Base-by-base conservation (phyloP, 306 rosid species). In the Boehmeria nivea region DNA sequence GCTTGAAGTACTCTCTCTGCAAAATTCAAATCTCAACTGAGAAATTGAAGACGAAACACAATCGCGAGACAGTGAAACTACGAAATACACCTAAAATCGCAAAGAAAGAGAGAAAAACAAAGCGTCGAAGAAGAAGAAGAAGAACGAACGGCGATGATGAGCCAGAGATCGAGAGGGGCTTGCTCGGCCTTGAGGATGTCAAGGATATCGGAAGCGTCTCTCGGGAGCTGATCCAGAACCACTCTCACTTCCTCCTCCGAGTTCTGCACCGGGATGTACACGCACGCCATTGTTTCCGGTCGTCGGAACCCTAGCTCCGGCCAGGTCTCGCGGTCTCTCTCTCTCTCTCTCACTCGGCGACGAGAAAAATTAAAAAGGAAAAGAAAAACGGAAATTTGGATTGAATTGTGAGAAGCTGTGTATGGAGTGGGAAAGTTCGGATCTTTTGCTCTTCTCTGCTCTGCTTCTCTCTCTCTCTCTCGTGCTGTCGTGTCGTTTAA, bases 101-200 rank as follows among this genome's bases (percentile, higher is more conserved):
- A 31, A 6, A 10, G 8, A 51, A 3, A 33, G 3, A 45, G 43
- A 65, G 57, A 22, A 39, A 26, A 22, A 58, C 21, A 26, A 21
- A 18, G 17, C 40, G 9, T 12, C 6, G 4, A 54, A 11, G 48
- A 26, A 26, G 3, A 42, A n/a, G 55, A n/a, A 42, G 14, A 10
- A 65, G 19, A 57, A 69, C 80, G 31, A 58, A 93, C 96, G 82
- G 95, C 96, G 54, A 88, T 93, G 12, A 93, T 83, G 63, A 93
- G 96, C 99, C 96, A 88, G 68, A 93, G 95, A 81, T 93, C 96
- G 46, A 88, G 96, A 51, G 96, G 89, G 24, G 99, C 96, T 81
- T 93, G 99, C 73, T 88, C 99, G 20, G 99, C 99, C 67, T 88
- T 88, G 49, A 88, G 96, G 34, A 93, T 93, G 69, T 93, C 99